These are phyloP conservation scores for Penicillium sp. DNA, from an alignment of 2,329 filamentous ascomycete genomes.

Conservation along the genomic window DNA sequence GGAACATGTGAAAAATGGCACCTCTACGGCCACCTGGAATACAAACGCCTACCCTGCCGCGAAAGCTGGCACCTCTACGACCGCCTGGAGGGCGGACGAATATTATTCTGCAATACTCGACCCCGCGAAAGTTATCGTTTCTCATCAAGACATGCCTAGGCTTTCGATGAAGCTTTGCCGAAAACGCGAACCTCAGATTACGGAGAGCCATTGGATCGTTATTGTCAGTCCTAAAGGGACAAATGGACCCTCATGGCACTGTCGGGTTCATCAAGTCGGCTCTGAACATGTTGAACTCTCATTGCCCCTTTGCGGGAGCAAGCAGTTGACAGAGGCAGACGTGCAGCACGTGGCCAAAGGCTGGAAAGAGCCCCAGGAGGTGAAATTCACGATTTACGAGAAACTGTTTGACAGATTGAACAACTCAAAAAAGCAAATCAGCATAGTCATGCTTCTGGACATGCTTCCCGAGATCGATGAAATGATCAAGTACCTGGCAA, in stretches of 20 bases:
- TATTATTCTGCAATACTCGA: background rate
- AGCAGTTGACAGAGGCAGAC: background rate
- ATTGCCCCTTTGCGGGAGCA: constrained; percentile 17
- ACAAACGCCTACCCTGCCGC: background rate
- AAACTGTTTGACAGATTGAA: constrained; percentile 40
- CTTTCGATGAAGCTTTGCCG: constrained; percentile 43
- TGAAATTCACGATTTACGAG: constrained; percentile 32
- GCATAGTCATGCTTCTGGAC: constrained; percentile 36
- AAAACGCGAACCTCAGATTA: constrained; percentile 29
- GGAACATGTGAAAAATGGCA: background rate
- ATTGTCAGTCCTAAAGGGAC: constrained; percentile 25
- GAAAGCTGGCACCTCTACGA: background rate
- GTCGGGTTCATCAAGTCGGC: constrained; percentile 46
- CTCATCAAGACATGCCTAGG: background rate
- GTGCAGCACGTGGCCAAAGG: background rate
- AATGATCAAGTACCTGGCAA: constrained; percentile 46
- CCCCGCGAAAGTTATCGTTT: background rate
- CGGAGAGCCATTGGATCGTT: constrained; percentile 52
- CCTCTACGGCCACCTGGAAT: background rate
- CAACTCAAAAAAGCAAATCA: constrained; percentile 23
- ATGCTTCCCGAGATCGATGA: constrained; percentile 37
- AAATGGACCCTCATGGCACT: constrained; percentile 37
- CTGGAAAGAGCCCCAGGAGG: background rate
- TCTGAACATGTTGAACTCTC: constrained; percentile 45
- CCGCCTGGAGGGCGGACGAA: background rate